Evolutionary conservation across 2,329 filamentous ascomycete genomes (phyloP), one percentile per base, ranked within the genome.

Genomic region (Fusarium hainanense): DNA sequence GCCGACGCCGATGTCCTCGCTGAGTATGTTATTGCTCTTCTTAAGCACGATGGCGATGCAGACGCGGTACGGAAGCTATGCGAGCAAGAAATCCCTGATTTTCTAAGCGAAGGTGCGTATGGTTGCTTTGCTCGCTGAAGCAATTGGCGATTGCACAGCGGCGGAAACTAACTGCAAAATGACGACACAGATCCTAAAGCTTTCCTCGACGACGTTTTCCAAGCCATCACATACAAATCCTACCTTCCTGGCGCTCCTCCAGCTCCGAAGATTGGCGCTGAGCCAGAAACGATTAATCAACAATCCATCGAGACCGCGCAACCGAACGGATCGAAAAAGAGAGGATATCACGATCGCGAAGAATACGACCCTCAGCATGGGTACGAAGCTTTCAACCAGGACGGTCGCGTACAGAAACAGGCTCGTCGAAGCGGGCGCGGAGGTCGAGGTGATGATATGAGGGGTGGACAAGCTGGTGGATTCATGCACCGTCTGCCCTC

Each of bases 1-100:
- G 92, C 92, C 52, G 93, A 96, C 77, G 88, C 90, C 32, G 92
- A 94, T 75, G 92, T 95, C 7, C 88, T 96, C 5, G 92, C 92
- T 48, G 93, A 96, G 74, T 96, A 94, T 77, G 90, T 95, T n/a
- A 85, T 94, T 66, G 92, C 92, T 9, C 86, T 96, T 21, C 82
- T 95, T 47, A 87, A 88, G 68, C 89, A 92, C 66, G 91, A 93
- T 69, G 90, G 90, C 66, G 84, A 88, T 52, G 82, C 86, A 42
- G 84, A 85, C n/a, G 84, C 87, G 21, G 89, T 94, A 56, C 87
- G 89, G 74, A 82, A 85, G 72, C 87, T 91, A 54, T 93, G 91
- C 78, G 85, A 92, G 75, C 84, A 88, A 55, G 90, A 93, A 77
- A 89, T 95, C 42, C 86, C 88, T 4, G 92, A 94, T 76, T 95